phyloP scores from a whole-genome alignment of 768 basidiomycete genomes.

The Pulveroboletus sp. region DNA sequence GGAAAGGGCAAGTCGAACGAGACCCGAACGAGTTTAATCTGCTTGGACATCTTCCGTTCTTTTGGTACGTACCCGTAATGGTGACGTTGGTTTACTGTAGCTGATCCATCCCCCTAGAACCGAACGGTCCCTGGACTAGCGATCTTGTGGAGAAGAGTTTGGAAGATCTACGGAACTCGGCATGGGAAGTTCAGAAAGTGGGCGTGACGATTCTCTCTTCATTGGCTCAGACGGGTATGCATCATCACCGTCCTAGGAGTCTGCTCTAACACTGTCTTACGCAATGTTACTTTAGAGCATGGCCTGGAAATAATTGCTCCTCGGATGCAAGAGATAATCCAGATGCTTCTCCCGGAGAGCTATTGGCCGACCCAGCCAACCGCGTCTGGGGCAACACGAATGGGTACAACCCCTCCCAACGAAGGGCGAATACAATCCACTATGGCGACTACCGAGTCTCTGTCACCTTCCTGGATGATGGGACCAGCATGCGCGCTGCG shows the following conservation, averaged over 20 bases:
- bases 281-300: no score
- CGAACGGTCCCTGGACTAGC: neutral
- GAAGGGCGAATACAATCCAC: neutral
- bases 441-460: no score
- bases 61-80: neutral
- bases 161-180: neutral
- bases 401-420: no score
- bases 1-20: neutral
- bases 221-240: neutral
- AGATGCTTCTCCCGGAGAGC: no score
- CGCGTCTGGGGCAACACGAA: no score
- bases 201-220: neutral
- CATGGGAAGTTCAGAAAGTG: neutral
- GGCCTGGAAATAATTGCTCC: neutral
- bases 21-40: neutral
- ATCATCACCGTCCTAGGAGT: no score
- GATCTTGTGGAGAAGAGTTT: neutral
- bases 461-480: neutral
- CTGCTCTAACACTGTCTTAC: no score
- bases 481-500: neutral
- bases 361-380: no score
- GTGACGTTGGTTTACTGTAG: no score
- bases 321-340: no score
- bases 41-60: neutral
- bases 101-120: neutral